Percentiles rank a stretch among this genome's conserved stretches.
Evolutionary conservation across 352 stramenopile genomes (phyloP).

Genomic region (Chrysophaeum taylorii): DNA sequence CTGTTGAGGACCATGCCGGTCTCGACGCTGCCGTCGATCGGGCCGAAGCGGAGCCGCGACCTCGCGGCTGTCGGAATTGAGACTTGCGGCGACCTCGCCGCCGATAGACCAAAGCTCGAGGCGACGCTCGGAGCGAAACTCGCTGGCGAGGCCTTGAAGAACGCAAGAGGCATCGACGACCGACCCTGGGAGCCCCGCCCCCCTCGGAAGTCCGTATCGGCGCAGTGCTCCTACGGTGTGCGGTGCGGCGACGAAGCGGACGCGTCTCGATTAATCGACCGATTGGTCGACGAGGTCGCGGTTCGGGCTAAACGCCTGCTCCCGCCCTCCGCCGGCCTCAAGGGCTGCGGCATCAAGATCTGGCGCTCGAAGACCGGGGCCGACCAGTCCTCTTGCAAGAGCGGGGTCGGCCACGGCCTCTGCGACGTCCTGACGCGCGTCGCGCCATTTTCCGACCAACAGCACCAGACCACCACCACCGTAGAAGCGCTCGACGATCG

Average conservation of each 20-base stretch:
- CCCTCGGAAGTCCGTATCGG: slow-evolving; percentile 62
- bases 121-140: neutral
- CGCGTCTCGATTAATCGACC: neutral
- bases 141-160: neutral
- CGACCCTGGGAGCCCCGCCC: slow-evolving; percentile 39
- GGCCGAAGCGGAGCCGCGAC: slow-evolving; percentile 35
- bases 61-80: slow-evolving; percentile 52
- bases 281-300: neutral
- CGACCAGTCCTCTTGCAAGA: neutral
- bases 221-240: slow-evolving; percentile 74
- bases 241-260: slow-evolving; percentile 32
- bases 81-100: slow-evolving; percentile 48
- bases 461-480: neutral
- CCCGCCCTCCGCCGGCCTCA: too few species aligned
- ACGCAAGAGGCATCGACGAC: neutral
- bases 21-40: slow-evolving; percentile 56
- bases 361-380: neutral
- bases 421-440: neutral
- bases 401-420: slow-evolving; percentile 9
- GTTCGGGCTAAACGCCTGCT: neutral
- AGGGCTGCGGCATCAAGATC: neutral
- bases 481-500: neutral
- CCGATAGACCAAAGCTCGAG: slow-evolving; percentile 30
- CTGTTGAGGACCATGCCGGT: slow-evolving; percentile 50
- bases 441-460: neutral